Base-by-base conservation (phyloP, 2,329 filamentous ascomycete species). In the Periconia sp. region DNA sequence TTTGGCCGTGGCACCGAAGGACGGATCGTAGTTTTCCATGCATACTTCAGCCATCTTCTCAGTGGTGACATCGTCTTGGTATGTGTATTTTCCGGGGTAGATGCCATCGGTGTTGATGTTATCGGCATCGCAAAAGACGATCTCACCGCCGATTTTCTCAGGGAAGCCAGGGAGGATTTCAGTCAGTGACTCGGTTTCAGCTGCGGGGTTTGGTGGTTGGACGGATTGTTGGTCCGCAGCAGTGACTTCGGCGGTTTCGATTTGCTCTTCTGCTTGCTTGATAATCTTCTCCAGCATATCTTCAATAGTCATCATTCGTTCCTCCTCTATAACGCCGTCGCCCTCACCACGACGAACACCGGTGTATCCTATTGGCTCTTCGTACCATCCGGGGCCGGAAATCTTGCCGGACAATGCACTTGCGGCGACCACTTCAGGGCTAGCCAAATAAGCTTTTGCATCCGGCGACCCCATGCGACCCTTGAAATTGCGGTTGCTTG, bases 61-160 rank as follows among this genome's bases (percentile, higher is more conserved):
- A 0, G 76, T 79, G 0, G 89, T 77, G 1, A 97, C 81, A 64
- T 90, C 83, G 68, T 97, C 92, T 70, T 95, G 91, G 75, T 97
- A 97, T 0, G 92, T 97, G 73, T 91, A 92, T 70, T 92, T 92
- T 5, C 90, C 91, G 0, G 92, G 89, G 73, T 97, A 97, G 71
- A 97, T 96, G 50, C 84, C 87, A 68, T 97, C 93, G 0, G 93
- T 97, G 76, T 94, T 90, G 71, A 97, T 85, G 75, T 96, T 95
- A 71, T 92, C 89, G 1, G 84, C 85, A 65, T 96, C 90, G 69
- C 85, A 90, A 75, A 94, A 96, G 45, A 96, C 81, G 54, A 97
- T 95, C 73, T 97, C 91, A 19, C 93, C 93, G 9, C 81, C 79
- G 14, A 97, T 85, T 57, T 85, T 86, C 63, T 92, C 88, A 0